Evolutionary conservation across 371 early-diverging fungal species (phyloP).

Genomic region (Apophysomyces trapeziformis): DNA sequence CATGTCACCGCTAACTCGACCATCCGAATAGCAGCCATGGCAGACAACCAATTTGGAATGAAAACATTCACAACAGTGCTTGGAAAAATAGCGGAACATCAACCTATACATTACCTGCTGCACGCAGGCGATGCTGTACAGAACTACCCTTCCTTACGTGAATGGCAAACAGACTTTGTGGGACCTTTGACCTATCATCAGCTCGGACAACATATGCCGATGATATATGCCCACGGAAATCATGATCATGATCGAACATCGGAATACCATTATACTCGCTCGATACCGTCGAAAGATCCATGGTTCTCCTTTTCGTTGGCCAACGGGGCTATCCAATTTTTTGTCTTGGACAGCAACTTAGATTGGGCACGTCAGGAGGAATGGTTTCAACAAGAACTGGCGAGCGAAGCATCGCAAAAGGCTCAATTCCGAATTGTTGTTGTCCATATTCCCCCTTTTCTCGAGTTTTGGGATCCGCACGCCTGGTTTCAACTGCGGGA

Average conservation of each 20-base stretch:
- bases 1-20: conserved; percentile 32
- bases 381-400: conserved; percentile 66
- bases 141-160: conserved; percentile 56
- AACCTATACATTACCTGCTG: conserved; percentile 54
- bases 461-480: conserved; percentile 81
- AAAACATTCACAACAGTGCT: conserved; percentile 53
- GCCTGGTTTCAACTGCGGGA: conserved; percentile 70
- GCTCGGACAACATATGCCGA: conserved; percentile 62
- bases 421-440: conserved; percentile 72
- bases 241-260: conserved; percentile 68
- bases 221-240: conserved; percentile 80
- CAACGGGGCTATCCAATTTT: conserved; percentile 63
- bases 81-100: conserved; percentile 41
- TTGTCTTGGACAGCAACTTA: conserved; percentile 74
- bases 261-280: conserved; percentile 53
- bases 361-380: conserved; percentile 64
- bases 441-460: conserved; percentile 81
- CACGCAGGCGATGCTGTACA: conserved; percentile 76
- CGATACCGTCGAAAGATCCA: conserved; percentile 30
- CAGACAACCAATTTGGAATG: conserved; percentile 68
- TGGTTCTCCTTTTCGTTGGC: conserved; percentile 71
- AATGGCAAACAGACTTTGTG: conserved; percentile 79
- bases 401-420: conserved; percentile 51
- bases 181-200: conserved; percentile 63
- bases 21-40: conserved; percentile 61